Evolutionary conservation across 2,329 filamentous ascomycete species (phyloP), one percentile per base, ranked within the genome.

Genomic region (Aureobasidium sp.): DNA sequence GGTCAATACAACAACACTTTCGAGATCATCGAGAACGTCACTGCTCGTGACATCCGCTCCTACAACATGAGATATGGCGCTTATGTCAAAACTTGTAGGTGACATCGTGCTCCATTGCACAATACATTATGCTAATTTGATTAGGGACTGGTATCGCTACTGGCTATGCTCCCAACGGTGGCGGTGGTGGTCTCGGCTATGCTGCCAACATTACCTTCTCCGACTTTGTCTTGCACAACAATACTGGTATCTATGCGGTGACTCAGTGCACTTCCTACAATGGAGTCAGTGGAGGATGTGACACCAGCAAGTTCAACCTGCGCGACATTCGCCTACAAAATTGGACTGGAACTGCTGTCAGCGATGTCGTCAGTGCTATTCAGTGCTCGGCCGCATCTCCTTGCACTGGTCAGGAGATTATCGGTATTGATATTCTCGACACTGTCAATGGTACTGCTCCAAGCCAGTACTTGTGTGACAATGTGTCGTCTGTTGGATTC

Each of bases 81-180:
- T 15, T 82, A 83, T 65, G 69, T 85, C 63, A 85, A 86, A 73
- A 85, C 82, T 0, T 86, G 45, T 48, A n/a, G 11, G 45, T 48
- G 5, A 4, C 2, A 29, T 9, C 15, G 5, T 31, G 14, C 45
- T 29, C 2, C 15, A 0, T 27, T 2, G 2, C 14, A 12, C 20
- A 15, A 25, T 14, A 42, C 3, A 27, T 27, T 12, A 2, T 48
- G 14, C 45, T 48, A 7, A 48, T 25, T 31, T 29, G 25, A 7
- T 44, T n/a, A 31, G 44, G 83, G 83, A 82, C 81, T 0, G 81
- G 80, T n/a, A 70, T 78, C 9, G 58, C 58, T 11, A 61, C 58
- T n/a, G 64, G 64, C 15, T 63, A 63, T n/a, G 75, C 65, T 36
- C 82, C 82, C 1, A 85, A 86, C 65, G 82, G 83, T 12, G 83